Conservation (phyloP, 257 asterid species). For the Parsonsia alboflavescens region DNA sequence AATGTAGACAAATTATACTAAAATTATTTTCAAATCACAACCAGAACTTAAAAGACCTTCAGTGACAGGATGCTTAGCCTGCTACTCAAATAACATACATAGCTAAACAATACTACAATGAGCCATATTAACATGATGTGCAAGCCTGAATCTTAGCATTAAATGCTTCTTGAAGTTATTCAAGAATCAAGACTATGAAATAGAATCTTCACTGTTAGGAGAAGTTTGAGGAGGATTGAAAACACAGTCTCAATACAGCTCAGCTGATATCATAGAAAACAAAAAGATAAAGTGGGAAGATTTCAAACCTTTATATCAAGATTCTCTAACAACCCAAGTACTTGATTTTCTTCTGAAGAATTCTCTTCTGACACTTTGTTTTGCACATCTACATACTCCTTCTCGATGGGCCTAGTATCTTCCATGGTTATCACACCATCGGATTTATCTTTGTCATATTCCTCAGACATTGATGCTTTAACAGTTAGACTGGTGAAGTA, state of each 20-base stretch:
- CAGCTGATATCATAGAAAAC: neutral
- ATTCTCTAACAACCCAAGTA: constrained; percentile 20
- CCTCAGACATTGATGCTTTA: constrained; percentile 25
- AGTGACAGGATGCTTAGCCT: no score
- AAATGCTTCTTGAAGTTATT: neutral
- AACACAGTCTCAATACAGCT: neutral
- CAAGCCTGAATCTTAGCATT: neutral
- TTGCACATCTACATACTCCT: constrained; percentile 10
- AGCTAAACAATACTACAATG: neutral
- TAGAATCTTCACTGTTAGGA: neutral
- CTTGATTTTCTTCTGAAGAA: constrained; percentile 18
- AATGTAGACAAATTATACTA: neutral
- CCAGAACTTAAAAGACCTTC: neutral
- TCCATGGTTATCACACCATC: constrained; percentile 23
- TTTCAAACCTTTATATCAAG: constrained; percentile 31
- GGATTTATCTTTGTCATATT: constrained; percentile 23
- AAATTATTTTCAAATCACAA: neutral
- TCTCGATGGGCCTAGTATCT: constrained; percentile 16
- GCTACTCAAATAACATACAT: neutral
- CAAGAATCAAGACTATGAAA: no score
- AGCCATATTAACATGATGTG: neutral
- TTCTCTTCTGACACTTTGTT: constrained; percentile 20
- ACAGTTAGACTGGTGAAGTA: constrained; percentile 7
- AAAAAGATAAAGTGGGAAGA: neutral
- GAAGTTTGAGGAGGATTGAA: neutral